phyloP scores from a whole-genome alignment of 768 basidiomycete genomes.

The Tremella fuciformis region DNA sequence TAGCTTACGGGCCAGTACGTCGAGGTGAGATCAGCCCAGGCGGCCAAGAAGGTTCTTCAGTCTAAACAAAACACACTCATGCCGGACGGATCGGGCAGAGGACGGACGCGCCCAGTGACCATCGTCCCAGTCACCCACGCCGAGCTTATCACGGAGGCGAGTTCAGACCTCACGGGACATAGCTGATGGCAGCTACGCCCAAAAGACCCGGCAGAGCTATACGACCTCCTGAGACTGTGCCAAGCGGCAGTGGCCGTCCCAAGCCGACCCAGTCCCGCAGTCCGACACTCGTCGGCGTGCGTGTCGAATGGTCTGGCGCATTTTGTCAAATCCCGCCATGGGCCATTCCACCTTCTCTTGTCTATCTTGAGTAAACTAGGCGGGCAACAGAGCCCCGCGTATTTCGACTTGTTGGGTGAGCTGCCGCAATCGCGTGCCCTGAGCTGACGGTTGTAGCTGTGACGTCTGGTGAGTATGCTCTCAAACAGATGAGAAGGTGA shows the following conservation, averaged over 20 bases:
- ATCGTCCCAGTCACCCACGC: slow-evolving; percentile 32
- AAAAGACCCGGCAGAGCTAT: slow-evolving; percentile 27
- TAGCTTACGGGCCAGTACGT: slow-evolving; percentile 31
- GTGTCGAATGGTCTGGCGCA: slow-evolving; percentile 20
- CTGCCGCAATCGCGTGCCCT: background rate
- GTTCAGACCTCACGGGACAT: background rate
- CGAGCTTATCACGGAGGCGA: slow-evolving; percentile 37
- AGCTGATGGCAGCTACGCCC: slow-evolving; percentile 41
- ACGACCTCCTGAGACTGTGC: slow-evolving; percentile 33
- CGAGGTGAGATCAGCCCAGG: slow-evolving; percentile 29
- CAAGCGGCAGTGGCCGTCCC: slow-evolving; percentile 30
- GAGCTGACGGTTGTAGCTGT: slow-evolving; percentile 15
- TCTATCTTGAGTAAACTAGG: slow-evolving; percentile 40
- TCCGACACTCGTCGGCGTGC: slow-evolving; percentile 4
- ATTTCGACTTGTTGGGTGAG: slow-evolving; percentile 47
- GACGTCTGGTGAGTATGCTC: slow-evolving; percentile 13
- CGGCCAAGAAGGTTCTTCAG: slow-evolving; percentile 34
- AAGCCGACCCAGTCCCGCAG: slow-evolving; percentile 5
- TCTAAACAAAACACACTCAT: slow-evolving; percentile 38
- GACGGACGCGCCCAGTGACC: slow-evolving; percentile 36
- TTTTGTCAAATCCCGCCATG: slow-evolving; percentile 45
- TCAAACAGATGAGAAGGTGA: too few relatives aligned
- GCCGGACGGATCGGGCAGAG: slow-evolving; percentile 28
- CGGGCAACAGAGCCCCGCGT: slow-evolving; percentile 32
- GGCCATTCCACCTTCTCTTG: slow-evolving; percentile 40